Conservation (phyloP, 139 green algal genomes). For the Edaphochlamys debaryana region DNA sequence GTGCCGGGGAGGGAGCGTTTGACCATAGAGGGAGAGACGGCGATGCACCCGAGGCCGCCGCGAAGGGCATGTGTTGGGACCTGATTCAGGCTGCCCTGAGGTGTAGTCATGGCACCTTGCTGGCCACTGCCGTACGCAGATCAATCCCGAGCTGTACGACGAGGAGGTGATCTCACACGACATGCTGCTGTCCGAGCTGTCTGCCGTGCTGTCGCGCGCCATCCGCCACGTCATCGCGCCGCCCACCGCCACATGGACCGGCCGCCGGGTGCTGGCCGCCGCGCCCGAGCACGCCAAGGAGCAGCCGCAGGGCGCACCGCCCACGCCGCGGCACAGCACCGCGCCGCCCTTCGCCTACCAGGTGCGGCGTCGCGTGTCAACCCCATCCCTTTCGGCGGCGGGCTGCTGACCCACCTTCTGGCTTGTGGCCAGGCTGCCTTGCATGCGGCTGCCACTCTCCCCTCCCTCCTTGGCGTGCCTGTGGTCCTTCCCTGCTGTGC, state of each 20-base stretch:
- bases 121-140: not conserved
- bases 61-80: too few species aligned
- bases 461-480: too few species aligned
- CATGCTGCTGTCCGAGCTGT: constrained; percentile 66
- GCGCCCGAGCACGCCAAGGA: not conserved
- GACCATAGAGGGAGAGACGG: too few species aligned
- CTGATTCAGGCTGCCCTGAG: too few species aligned
- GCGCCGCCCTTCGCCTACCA: constrained; percentile 51
- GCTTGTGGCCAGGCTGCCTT: too few species aligned
- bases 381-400: too few species aligned
- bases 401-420: too few species aligned
- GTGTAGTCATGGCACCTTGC: too few species aligned
- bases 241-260: constrained; percentile 62
- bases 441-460: too few species aligned
- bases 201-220: constrained; percentile 49
- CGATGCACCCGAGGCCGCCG: too few species aligned
- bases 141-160: constrained; percentile 8
- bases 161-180: constrained; percentile 46
- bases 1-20: too few species aligned
- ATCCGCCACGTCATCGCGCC: constrained; percentile 76
- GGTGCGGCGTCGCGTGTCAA: constrained; percentile 22
- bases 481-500: not conserved
- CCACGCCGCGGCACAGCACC: constrained; percentile 46
- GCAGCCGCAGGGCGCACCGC: not conserved
- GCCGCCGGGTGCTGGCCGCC: not conserved